Conservation (phyloP, 129 eudicot genomes). For the Flaveria sonorensis region DNA sequence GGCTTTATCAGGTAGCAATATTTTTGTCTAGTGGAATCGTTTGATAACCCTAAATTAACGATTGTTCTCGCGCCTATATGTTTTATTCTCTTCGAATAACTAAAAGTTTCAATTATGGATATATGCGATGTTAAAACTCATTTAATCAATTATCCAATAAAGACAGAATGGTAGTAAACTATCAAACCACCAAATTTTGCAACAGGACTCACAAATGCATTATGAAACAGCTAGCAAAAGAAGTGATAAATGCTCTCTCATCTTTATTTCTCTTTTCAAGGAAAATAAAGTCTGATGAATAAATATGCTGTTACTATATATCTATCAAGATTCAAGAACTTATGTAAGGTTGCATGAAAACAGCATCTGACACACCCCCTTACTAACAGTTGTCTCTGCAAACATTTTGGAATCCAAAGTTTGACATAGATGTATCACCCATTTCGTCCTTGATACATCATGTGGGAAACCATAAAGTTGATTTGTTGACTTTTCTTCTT, state of each 20-base stretch:
- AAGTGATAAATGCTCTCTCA: not conserved
- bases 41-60: no score
- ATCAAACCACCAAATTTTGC: not conserved
- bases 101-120: not conserved
- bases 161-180: not conserved
- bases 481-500: constrained; percentile 31
- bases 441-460: constrained; percentile 29
- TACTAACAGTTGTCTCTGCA: constrained; percentile 34
- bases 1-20: no score
- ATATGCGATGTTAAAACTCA: not conserved
- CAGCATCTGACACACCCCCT: constrained; percentile 34
- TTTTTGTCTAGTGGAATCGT: no score
- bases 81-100: no score
- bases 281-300: constrained; percentile 9
- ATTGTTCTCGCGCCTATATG: no score
- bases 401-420: constrained; percentile 35
- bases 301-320: not conserved
- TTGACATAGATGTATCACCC: constrained; percentile 33
- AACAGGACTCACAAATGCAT: not conserved
- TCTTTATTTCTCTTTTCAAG: not conserved
- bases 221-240: not conserved
- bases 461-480: constrained; percentile 44
- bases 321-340: not conserved
- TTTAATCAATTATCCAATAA: not conserved
- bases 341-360: constrained; percentile 19